Conservation (phyloP, 192 early-diverging fungal species). For the Thamnidium elegans region DNA sequence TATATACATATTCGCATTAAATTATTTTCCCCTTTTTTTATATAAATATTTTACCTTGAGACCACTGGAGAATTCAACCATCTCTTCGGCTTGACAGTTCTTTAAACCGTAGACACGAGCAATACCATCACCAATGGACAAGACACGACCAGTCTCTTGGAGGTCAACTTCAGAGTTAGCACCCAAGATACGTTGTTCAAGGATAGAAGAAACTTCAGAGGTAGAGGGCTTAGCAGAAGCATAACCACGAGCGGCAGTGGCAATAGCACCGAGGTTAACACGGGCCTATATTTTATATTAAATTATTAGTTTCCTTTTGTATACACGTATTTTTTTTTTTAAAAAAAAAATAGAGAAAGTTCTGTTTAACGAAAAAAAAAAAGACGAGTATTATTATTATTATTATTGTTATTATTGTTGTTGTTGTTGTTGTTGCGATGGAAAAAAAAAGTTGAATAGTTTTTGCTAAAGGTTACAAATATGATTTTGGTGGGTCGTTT, state of each 20-base stretch:
- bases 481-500: too few species aligned
- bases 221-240: constrained; percentile 66
- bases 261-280: constrained; percentile 54
- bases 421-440: too few species aligned
- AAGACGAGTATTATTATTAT: too few species aligned
- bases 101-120: constrained; percentile 98
- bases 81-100: constrained; percentile 98
- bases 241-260: constrained; percentile 51
- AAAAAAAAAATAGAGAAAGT: neutral
- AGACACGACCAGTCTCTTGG: constrained; percentile 96
- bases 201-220: constrained; percentile 95
- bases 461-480: too few species aligned
- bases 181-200: constrained; percentile 96
- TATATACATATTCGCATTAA: too few species aligned
- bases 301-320: neutral
- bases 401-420: too few species aligned
- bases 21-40: neutral
- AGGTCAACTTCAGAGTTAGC: constrained; percentile 81
- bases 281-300: constrained; percentile 43
- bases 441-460: too few species aligned
- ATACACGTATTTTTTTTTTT: neutral
- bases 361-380: neutral
- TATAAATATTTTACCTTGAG: constrained; percentile 66
- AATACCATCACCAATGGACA: constrained; percentile 99
- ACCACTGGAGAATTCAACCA: constrained; percentile 99